Evolutionary conservation across 192 early-diverging fungal species (phyloP).

Genomic region (Piromyces sp.): DNA sequence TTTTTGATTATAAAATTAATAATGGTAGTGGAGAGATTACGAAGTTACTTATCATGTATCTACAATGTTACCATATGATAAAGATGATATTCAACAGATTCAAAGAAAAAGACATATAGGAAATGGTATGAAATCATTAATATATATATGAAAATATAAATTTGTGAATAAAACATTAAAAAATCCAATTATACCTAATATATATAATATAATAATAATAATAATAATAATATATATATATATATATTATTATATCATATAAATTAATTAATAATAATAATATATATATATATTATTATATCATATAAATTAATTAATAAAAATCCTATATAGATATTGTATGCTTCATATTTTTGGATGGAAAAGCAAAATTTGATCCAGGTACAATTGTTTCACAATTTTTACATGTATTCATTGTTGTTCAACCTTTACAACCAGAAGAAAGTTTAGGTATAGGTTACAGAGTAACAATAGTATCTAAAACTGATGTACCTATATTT

Average conservation of each 20-base stretch:
- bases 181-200: too few species aligned
- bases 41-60: constrained; percentile 29
- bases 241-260: too few species aligned
- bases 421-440: constrained; percentile 7
- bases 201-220: too few species aligned
- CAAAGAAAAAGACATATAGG: constrained; percentile 30
- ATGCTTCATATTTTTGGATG: constrained; percentile 18
- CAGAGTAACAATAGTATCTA: constrained; percentile 13
- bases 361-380: constrained; percentile 16
- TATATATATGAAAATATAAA: too few species aligned
- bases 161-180: too few species aligned
- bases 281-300: too few species aligned
- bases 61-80: constrained; percentile 17
- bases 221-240: too few species aligned
- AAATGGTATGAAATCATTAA: too few species aligned
- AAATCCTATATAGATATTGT: constrained; percentile 27
- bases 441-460: constrained; percentile 9
- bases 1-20: too few species aligned
- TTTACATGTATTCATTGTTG: constrained; percentile 21
- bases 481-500: constrained; percentile 18
- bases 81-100: constrained; percentile 23
- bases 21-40: constrained; percentile 13
- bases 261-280: too few species aligned
- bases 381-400: constrained; percentile 19
- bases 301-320: too few species aligned